phyloP scores from a whole-genome alignment of 2,329 filamentous ascomycete genomes.

The Boeremia lycopersici region DNA sequence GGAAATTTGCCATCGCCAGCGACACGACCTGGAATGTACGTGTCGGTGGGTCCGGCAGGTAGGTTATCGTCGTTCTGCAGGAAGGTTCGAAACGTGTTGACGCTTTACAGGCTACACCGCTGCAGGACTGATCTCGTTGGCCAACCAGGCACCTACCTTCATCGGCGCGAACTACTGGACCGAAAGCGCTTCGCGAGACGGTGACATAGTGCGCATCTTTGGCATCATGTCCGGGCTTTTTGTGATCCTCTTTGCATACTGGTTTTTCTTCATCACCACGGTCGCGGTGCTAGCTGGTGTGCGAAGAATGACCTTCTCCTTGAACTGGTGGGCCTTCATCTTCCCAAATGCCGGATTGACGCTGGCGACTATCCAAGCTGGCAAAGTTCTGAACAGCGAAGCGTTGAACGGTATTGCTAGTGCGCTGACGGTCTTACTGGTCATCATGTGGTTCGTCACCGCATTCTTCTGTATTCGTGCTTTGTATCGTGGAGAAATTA shows the following conservation, averaged over 20 bases:
- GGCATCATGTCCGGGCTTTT: conserved; percentile 55
- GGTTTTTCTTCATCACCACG: conserved; percentile 56
- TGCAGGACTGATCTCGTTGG: conserved; percentile 54
- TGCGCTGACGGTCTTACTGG: conserved; percentile 61
- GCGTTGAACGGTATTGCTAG: conserved; percentile 61
- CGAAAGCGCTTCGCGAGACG: conserved; percentile 36
- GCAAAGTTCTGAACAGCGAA: conserved; percentile 58
- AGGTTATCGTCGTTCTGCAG: conserved; percentile 34
- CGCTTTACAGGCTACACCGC: conserved; percentile 49
- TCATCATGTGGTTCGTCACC: conserved; percentile 62
- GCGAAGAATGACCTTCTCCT: conserved; percentile 47
- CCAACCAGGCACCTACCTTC: conserved; percentile 46
- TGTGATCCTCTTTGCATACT: conserved; percentile 56
- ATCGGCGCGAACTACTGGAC: conserved; percentile 45
- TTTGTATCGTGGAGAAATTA: conserved; percentile 57
- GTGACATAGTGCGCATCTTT: conserved; percentile 49
- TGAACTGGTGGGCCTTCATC: conserved; percentile 64
- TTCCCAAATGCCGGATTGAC: conserved; percentile 71
- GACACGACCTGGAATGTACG: conserved; percentile 58
- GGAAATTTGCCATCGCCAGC: conserved; percentile 55
- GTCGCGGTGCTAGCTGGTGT: conserved; percentile 47
- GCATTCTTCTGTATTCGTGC: conserved; percentile 58
- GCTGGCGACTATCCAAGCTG: conserved; percentile 64
- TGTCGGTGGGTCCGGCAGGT: conserved; percentile 54
- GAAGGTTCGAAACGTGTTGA: conserved; percentile 54